Evolutionary conservation across 78 protist species (phyloP), one percentile per base, ranked within the genome.

Genomic region (Diacronema lutheri): DNA sequence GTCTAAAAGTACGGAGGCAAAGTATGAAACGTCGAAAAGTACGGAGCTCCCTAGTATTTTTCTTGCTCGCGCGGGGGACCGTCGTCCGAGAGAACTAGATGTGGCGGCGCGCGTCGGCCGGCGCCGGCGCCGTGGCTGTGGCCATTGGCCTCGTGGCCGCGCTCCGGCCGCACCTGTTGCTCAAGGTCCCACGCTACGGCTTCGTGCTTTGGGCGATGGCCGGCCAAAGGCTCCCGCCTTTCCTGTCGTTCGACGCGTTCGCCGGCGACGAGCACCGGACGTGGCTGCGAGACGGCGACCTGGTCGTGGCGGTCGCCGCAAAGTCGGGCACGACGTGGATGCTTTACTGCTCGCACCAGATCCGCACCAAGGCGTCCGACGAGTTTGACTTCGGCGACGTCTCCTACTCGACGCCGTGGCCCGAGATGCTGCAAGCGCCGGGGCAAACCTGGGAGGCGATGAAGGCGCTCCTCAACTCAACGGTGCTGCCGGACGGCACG

Each of bases 301-400:
- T 71, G 46, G 14, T 71, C 31, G 78, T 41, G 33, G 4, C 78
- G 19, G 40, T 41, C 31, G 78, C 33, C 12, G 31, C 40, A 55
- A 71, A 71, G 78, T 37, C 78, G 1, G 78, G 78, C 38, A 71
- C 78, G 57, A n/a, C 11, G 33, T 71, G 78, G 78, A 71, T 71
- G 78, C 56, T 71, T 55, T 71, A 71, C 78, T 40, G 57, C 29
- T 9, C 78, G 57, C 78, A 71, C 31, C 78, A 71, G 78, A 71
- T 71, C 78, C 46, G 78, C 31, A 71, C 56, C 33, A n/a, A 37
- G 19, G 78, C 57, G 7, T n/a, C 16, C 6, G 78, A 16, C 46
- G 41, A 35, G 29, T 6, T 19, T 23, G 35, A 26, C n/a, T 41
- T 20, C 78, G 21, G 2, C 25, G 78, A 71, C 56, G 57, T 71